These are phyloP conservation scores for Hirsutella rhossiliensis DNA, from an alignment of 2,329 filamentous ascomycete species.

Conservation along the genomic window DNA sequence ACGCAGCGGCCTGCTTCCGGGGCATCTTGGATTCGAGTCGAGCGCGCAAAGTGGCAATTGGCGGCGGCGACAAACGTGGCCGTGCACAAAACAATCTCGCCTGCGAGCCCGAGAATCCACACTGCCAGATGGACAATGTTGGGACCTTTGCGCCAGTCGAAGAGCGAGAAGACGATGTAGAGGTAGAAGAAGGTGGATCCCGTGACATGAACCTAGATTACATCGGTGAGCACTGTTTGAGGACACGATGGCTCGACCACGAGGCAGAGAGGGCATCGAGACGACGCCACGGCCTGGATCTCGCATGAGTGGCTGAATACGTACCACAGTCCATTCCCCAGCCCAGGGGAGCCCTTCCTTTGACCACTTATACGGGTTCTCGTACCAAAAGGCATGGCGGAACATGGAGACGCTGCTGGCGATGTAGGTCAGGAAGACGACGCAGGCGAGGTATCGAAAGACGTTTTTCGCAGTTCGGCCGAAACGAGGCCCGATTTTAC, in stretches of 20 bases:
- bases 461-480: slow-evolving; percentile 55
- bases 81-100: slow-evolving; percentile 62
- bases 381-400: slow-evolving; percentile 51
- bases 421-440: slow-evolving; percentile 63
- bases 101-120: slow-evolving; percentile 61
- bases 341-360: slow-evolving; percentile 52
- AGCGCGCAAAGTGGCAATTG: slow-evolving; percentile 47
- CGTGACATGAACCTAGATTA: slow-evolving; percentile 64
- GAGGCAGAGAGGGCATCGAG: no score
- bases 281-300: background rate
- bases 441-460: slow-evolving; percentile 63
- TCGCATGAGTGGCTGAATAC: slow-evolving; percentile 17
- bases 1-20: slow-evolving; percentile 17
- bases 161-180: slow-evolving; percentile 72
- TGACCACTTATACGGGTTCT: slow-evolving; percentile 25
- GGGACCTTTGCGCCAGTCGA: slow-evolving; percentile 74
- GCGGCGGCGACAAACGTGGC: slow-evolving; percentile 59
- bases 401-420: slow-evolving; percentile 65
- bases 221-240: background rate
- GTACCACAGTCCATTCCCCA: slow-evolving; percentile 63
- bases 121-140: slow-evolving; percentile 67
- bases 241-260: no score
- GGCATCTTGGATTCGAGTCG: slow-evolving; percentile 14
- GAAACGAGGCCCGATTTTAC: slow-evolving; percentile 39
- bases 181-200: slow-evolving; percentile 80